Evolutionary conservation across 2,329 filamentous ascomycete genomes (phyloP).

Genomic region (Colletotrichum camelliae): DNA sequence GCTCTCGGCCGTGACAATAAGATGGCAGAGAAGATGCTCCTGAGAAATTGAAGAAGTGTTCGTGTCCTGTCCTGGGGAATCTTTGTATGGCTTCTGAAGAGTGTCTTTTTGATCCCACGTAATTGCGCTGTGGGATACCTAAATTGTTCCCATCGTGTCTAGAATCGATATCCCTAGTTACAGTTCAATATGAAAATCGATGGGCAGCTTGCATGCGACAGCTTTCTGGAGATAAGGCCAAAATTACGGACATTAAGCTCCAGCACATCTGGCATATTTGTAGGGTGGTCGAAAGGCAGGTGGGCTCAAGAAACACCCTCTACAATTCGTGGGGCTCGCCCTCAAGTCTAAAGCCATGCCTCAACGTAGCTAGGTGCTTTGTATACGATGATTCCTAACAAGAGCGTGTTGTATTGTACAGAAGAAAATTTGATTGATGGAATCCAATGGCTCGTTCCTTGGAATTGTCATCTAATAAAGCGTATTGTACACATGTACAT

Average conservation of each 20-base stretch:
- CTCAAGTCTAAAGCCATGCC: not conserved
- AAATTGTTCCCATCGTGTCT: not conserved
- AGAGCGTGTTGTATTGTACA: not conserved
- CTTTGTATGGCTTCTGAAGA: not conserved
- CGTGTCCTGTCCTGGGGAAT: not conserved
- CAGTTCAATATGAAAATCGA: not conserved
- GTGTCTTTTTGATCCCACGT: not conserved
- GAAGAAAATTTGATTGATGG: conserved; percentile 1
- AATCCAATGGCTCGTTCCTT: conserved; percentile 23
- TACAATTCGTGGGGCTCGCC: not conserved
- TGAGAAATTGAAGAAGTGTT: not conserved
- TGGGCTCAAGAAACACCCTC: not conserved
- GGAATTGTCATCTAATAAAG: conserved; percentile 49
- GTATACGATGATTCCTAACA: not conserved
- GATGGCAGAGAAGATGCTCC: not conserved
- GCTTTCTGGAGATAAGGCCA: not conserved
- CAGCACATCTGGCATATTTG: not conserved
- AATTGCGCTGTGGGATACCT: not conserved
- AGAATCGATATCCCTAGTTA: not conserved
- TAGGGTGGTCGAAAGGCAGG: not conserved
- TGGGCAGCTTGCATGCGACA: not conserved
- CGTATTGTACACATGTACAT: conserved; percentile 62
- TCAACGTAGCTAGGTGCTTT: not conserved
- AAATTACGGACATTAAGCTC: not conserved
- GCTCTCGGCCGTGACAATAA: not conserved